Evolutionary conservation across 192 early-diverging fungal species (phyloP).

Genomic region (Coemansia asiatica): DNA sequence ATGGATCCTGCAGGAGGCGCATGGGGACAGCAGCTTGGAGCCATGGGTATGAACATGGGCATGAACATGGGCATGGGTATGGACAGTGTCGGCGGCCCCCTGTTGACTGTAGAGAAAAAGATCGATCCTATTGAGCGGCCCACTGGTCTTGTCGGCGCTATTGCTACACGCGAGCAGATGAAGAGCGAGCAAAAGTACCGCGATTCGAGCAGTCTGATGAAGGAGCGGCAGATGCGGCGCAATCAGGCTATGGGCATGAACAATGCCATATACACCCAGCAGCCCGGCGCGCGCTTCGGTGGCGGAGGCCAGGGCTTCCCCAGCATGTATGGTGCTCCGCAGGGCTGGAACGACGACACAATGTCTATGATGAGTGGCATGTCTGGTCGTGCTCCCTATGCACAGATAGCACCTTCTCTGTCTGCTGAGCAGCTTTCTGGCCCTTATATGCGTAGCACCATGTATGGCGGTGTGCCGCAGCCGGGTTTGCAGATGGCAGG

Average conservation of each 20-base stretch:
- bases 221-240: slow-evolving; percentile 57
- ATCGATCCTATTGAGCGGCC: slow-evolving; percentile 49
- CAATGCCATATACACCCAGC: slow-evolving; percentile 18
- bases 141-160: slow-evolving; percentile 56
- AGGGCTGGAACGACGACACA: slow-evolving; percentile 47
- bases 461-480: slow-evolving; percentile 34
- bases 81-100: slow-evolving; percentile 45
- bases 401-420: slow-evolving; percentile 45
- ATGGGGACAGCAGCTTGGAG: slow-evolving; percentile 48
- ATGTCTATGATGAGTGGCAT: slow-evolving; percentile 57
- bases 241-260: slow-evolving; percentile 53
- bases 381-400: slow-evolving; percentile 47
- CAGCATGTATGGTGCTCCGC: slow-evolving; percentile 47
- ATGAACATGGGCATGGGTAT: slow-evolving; percentile 36
- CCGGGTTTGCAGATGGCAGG: slow-evolving; percentile 12
- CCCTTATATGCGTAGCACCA: slow-evolving; percentile 39
- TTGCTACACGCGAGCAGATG: slow-evolving; percentile 58
- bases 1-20: slow-evolving; percentile 39
- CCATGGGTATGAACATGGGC: slow-evolving; percentile 27
- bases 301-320: slow-evolving; percentile 34
- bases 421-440: slow-evolving; percentile 44
- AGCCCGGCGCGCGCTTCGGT: slow-evolving; percentile 25
- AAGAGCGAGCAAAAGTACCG: slow-evolving; percentile 58
- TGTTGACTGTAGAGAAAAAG: slow-evolving; percentile 56
- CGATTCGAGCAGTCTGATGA: slow-evolving; percentile 56